Evolutionary conservation across 2,329 filamentous ascomycete genomes (phyloP).

Genomic region (Aspergillus persii): DNA sequence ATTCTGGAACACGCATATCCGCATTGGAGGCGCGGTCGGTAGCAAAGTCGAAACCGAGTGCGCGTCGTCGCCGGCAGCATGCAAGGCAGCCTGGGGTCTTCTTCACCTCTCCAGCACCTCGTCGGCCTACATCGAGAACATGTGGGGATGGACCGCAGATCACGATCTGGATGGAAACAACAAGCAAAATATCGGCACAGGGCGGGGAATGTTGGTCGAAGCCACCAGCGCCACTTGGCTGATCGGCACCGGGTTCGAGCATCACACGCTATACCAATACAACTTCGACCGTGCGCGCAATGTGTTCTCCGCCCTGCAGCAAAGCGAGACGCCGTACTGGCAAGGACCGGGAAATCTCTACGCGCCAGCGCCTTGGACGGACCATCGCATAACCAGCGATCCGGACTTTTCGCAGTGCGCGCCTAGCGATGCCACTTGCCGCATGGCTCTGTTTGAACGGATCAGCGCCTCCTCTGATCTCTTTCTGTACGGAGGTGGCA

Average conservation of each 20-base stretch:
- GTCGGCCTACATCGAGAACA: conserved; percentile 55
- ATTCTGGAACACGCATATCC: conserved; percentile 49
- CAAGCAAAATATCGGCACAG: conserved; percentile 32
- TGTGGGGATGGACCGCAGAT: conserved; percentile 50
- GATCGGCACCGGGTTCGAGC: conserved; percentile 47
- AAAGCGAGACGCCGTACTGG: conserved; percentile 34
- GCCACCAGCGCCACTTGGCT: conserved; percentile 45
- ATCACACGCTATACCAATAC: conserved; percentile 50
- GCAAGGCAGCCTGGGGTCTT: conserved; percentile 50
- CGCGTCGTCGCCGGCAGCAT: conserved; percentile 30
- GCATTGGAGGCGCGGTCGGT: conserved; percentile 47
- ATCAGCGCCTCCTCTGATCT: conserved; percentile 31
- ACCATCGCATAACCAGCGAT: conserved; percentile 21
- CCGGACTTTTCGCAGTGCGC: conserved; percentile 29
- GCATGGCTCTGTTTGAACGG: conserved; percentile 34
- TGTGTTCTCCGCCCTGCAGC: conserved; percentile 40
- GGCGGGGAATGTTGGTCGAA: conserved; percentile 43
- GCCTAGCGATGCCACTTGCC: conserved; percentile 31
- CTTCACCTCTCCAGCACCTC: conserved; percentile 50
- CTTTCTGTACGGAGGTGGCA: conserved; percentile 39
- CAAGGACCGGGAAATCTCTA: conserved; percentile 33
- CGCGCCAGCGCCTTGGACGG: conserved; percentile 28
- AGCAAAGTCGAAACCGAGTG: conserved; percentile 41
- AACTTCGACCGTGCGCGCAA: conserved; percentile 44
- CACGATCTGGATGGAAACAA: conserved; percentile 48